Percentiles rank a stretch among this genome's conserved stretches.
Evolutionary conservation across 202 grass and related monocot species (phyloP).

Genomic region (Eragrostis tef): DNA sequence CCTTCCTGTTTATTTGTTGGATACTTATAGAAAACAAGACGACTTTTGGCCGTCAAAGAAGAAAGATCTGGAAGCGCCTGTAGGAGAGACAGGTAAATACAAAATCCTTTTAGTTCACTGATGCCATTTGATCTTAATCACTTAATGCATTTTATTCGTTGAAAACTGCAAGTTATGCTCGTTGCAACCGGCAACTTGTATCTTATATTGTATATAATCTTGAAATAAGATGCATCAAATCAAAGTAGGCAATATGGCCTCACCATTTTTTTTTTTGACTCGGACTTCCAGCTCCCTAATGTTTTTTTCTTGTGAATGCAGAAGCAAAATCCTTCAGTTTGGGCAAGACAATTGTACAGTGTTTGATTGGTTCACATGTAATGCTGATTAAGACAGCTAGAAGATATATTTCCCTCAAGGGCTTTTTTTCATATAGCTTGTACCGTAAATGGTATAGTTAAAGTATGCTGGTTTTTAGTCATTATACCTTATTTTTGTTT

Average conservation of each 20-base stretch:
- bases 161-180: not conserved
- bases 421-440: conserved; percentile 40
- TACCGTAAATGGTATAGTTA: conserved; percentile 17
- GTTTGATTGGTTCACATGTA: conserved; percentile 41
- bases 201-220: not conserved
- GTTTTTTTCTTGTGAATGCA: conserved; percentile 37
- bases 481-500: conserved; percentile 23
- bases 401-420: conserved; percentile 23
- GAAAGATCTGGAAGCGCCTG: conserved; percentile 37
- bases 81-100: conserved; percentile 48
- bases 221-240: not conserved
- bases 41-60: conserved; percentile 24
- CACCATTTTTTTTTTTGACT: conserved; percentile 15
- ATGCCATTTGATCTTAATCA: not conserved
- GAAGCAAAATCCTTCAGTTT: conserved; percentile 38
- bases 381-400: conserved; percentile 40
- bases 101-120: conserved; percentile 17
- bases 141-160: not conserved
- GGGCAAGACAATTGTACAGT: conserved; percentile 65
- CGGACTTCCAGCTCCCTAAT: conserved; percentile 25
- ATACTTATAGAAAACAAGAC: conserved; percentile 37
- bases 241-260: not conserved
- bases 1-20: conserved; percentile 43
- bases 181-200: not conserved
- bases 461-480: conserved; percentile 16